phyloP scores from a whole-genome alignment of 2,329 filamentous ascomycete genomes.

The Phoma herbarum region DNA sequence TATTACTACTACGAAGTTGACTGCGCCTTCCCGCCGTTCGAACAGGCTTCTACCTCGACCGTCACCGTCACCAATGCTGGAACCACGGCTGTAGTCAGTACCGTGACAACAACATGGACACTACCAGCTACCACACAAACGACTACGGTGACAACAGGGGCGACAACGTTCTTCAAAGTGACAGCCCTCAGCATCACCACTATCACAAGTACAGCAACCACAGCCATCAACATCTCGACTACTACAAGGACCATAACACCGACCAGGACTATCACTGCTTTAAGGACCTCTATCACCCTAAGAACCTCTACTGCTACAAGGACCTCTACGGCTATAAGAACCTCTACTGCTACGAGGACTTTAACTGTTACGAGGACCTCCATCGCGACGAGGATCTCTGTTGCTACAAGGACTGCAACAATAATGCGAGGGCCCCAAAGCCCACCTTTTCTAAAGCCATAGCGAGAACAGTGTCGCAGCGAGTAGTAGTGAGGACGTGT shows the following conservation, averaged over 20 bases:
- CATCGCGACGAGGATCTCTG: neutral
- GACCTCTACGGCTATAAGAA: neutral
- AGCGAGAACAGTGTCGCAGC: neutral
- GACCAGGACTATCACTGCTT: too few species aligned
- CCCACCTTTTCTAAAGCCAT: too few species aligned
- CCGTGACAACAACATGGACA: neutral
- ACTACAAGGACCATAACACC: neutral
- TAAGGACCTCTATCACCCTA: too few species aligned
- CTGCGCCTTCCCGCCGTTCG: neutral
- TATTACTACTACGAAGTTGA: neutral
- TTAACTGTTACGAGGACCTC: neutral
- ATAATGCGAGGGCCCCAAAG: too few species aligned
- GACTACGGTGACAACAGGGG: neutral
- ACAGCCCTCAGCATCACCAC: neutral
- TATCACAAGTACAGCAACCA: neutral
- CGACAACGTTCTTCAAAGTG: too few species aligned
- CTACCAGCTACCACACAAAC: neutral
- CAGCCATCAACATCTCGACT: neutral
- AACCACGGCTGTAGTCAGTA: neutral
- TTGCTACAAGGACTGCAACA: neutral
- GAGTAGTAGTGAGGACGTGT: too few species aligned
- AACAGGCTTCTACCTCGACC: neutral
- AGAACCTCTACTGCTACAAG: too few species aligned
- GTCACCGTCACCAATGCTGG: neutral
- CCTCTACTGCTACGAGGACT: neutral